Base-by-base conservation (phyloP, 106 monocot genomes). In the Alisma plantagoaquatica region DNA sequence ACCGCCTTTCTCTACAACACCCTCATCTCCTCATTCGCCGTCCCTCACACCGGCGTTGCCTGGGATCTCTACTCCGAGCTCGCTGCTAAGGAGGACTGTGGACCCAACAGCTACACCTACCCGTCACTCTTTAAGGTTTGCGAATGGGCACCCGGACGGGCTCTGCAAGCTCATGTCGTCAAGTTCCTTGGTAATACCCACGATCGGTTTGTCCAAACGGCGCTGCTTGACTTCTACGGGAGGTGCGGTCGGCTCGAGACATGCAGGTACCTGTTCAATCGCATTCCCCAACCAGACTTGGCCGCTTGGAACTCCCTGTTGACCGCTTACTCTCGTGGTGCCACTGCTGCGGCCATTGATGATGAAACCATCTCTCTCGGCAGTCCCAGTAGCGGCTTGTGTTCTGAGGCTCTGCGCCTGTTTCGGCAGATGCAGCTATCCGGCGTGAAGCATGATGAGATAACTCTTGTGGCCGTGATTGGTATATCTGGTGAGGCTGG, bases 1-100 rank as follows among this genome's bases (percentile, higher is more conserved):
- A 69, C 72, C 64, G 41, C 76, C 54, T 69, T 76, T 65, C 68
- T 81, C 61, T 61, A 15, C 68, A 72, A 75, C 56, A 68, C 61
- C 64, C 72, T 76, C 47, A 44, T 59, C 64, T 69, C 64, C 59
- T 57, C 66, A 67, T 59, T 72, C 67, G 29, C 66, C 44, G 30
- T 67, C 12, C 51, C 24, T 49, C 20, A 63, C 27, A 45, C 62
- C 6, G 49, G 38, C 26, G 63, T 71, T 21, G 45, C 46, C 33
- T 56, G 44, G 56, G 57, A 47, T 30, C 55, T 72, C 57, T 69
- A 72, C 57, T 18, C 56, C 53, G 19, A 5, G 5, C 70, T 70
- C 27, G 33, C 54, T 22, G 21, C 27, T 26, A 38, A 54, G 33
- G 15, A 15, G 42, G 1, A n/a, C 41, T 45, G 49, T 20, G 16